These are phyloP conservation scores for Ambispora gerdemannii DNA, from an alignment of 192 early-diverging fungal genomes.

Conservation along the genomic window DNA sequence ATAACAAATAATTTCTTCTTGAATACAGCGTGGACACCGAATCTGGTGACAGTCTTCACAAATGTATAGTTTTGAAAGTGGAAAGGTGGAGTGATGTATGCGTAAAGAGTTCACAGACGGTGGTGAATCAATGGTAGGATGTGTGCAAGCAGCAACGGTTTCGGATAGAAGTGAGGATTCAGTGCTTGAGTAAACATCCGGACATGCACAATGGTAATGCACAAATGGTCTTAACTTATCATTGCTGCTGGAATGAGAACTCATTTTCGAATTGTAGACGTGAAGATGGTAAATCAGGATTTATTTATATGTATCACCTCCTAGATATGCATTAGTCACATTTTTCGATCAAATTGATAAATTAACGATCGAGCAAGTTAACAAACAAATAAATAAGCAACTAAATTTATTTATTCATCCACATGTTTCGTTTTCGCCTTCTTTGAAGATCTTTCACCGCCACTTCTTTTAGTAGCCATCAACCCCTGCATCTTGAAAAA, in stretches of 20 bases:
- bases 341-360: no score
- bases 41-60: conserved; percentile 84
- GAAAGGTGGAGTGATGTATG: conserved; percentile 39
- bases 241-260: not conserved
- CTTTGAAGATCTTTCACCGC: not conserved
- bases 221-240: conserved; percentile 30
- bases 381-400: no score
- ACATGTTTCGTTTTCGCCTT: not conserved
- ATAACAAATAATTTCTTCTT: conserved; percentile 83
- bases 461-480: conserved; percentile 37
- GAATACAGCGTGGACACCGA: conserved; percentile 76
- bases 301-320: no score
- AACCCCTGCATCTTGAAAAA: conserved; percentile 66
- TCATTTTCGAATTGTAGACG: no score
- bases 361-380: no score
- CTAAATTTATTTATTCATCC: not conserved
- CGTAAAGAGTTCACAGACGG: conserved; percentile 30
- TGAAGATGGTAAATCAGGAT: no score
- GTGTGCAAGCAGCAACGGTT: not conserved
- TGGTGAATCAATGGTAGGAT: conserved; percentile 3
- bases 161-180: not conserved
- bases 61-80: conserved; percentile 76
- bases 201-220: conserved; percentile 38
- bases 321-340: no score
- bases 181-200: conserved; percentile 22